Base-by-base conservation (phyloP, 345 rosid species). In the Populus deltoides region DNA sequence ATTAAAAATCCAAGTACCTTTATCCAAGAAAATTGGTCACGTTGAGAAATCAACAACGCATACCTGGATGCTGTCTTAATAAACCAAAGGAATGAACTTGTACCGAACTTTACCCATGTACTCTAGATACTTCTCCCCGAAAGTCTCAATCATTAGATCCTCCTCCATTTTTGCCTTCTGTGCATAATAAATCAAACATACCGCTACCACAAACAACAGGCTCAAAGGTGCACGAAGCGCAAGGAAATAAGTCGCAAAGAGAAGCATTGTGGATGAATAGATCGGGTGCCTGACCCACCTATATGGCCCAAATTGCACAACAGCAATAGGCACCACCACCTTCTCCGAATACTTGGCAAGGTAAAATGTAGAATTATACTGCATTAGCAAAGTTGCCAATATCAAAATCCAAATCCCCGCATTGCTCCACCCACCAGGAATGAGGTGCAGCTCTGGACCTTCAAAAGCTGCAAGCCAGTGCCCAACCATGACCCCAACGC, bases 391-490 rank as follows among this genome's bases (percentile, higher is more conserved):
- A 62, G 93, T 84, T 71, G 72, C 49, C 78, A 90, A 68, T 78
- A 93, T 90, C 86, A 92, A 76, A 77, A 88, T 47, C 98, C 98
- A 94, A 75, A 94, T 81, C 77, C 90, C 93, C 33, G 85, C 79
- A 83, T 89, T 92, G 79, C 80, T 83, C 94, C 90, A 90, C 68
- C 94, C 91, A 29, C 97, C 92, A 0, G 92, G 86, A 75, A 92
- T 77, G 27, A 77, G 89, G 63, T 94, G 98, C 75, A 94, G 86
- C 83, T 93, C 98, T 1, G 91, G 98, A 61, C 92, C 98, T 89
- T 95, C 96, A 70, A 93, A 90, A 62, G 98, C 94, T 3, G 96
- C 98, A 81, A 93, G 81, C 94, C 97, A 93, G 69, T 93, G 98
- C 36, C 91, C 89, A 77, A 83, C 82, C 90, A 84, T 78, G 71